Percentiles rank a stretch among this genome's conserved stretches.
Conservation (phyloP, 1,284 basidiomycete species). For the Ustilago vetiveriae region DNA sequence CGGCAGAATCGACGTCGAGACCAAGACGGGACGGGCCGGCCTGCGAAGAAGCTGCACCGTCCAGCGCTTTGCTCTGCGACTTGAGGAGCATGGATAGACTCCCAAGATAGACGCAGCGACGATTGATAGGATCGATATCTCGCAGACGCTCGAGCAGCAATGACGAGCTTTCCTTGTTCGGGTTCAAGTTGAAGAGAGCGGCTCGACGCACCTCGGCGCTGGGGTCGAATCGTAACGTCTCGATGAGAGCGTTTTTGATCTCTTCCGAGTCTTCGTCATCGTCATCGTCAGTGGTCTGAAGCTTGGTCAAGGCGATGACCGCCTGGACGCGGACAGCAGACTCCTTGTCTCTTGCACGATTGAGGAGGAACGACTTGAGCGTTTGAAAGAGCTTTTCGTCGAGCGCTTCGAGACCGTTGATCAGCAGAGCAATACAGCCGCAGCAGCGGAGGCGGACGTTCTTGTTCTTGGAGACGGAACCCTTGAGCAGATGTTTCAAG, state of each 20-base stretch:
- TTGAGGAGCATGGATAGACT: constrained; percentile 48
- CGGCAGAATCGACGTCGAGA: constrained; percentile 45
- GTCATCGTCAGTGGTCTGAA: constrained; percentile 73
- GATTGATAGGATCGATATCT: constrained; percentile 83
- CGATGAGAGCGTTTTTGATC: constrained; percentile 76
- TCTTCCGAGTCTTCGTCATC: constrained; percentile 74
- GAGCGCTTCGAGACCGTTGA: constrained; percentile 40
- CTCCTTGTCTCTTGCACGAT: constrained; percentile 87
- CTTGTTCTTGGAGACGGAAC: constrained; percentile 90
- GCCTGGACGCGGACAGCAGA: constrained; percentile 83
- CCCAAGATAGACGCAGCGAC: constrained; percentile 81
- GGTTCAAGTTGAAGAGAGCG: constrained; percentile 80
- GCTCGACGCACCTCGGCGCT: constrained; percentile 87
- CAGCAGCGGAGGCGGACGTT: constrained; percentile 82
- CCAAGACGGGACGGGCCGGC: constrained; percentile 51
- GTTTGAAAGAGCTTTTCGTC: constrained; percentile 83
- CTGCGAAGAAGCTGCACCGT: constrained; percentile 17
- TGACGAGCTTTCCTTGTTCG: constrained; percentile 73
- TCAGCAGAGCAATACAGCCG: constrained; percentile 73
- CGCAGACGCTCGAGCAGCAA: constrained; percentile 81
- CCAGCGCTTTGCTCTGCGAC: constrained; percentile 18
- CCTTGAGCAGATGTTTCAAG: constrained; percentile 80
- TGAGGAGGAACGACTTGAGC: constrained; percentile 78
- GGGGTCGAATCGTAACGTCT: constrained; percentile 78
- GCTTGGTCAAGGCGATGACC: constrained; percentile 82